Evolutionary conservation across 2,329 filamentous ascomycete genomes (phyloP).

Genomic region (Leptosphaerulina australis): DNA sequence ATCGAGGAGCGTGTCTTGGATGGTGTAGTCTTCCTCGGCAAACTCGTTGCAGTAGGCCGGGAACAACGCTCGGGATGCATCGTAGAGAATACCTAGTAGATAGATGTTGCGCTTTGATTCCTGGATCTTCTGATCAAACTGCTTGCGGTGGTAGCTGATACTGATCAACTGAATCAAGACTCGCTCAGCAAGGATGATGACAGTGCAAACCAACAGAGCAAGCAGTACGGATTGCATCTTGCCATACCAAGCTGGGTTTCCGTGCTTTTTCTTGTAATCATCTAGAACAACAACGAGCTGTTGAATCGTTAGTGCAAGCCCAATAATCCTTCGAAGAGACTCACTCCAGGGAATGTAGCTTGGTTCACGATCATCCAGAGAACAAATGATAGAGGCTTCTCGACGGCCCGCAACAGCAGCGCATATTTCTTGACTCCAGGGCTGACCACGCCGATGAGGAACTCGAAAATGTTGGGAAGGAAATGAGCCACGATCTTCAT

Average conservation of each 20-base stretch:
- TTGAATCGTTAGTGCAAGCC: background rate
- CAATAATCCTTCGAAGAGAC: constrained; percentile 10
- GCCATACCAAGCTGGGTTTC: constrained; percentile 54
- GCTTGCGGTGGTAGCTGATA: constrained; percentile 83
- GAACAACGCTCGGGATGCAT: constrained; percentile 86
- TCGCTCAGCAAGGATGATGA: constrained; percentile 78
- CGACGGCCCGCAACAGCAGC: constrained; percentile 62
- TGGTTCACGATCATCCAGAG: constrained; percentile 65
- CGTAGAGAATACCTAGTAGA: constrained; percentile 83
- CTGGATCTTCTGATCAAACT: constrained; percentile 81
- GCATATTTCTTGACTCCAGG: constrained; percentile 69
- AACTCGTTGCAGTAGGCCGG: constrained; percentile 93
- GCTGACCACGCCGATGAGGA: constrained; percentile 67
- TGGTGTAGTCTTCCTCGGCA: constrained; percentile 86
- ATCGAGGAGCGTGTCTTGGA: constrained; percentile 71
- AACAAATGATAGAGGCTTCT: constrained; percentile 66
- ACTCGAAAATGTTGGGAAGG: constrained; percentile 65
- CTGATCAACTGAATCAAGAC: constrained; percentile 81
- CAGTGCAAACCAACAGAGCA: constrained; percentile 69
- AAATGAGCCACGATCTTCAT: constrained; percentile 66
- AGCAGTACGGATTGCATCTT: constrained; percentile 69
- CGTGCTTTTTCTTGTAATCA: background rate
- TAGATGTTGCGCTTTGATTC: constrained; percentile 86
- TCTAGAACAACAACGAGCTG: constrained; percentile 13
- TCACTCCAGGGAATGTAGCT: constrained; percentile 63